Conservation (phyloP, 1,139 yeast species). For the Taphrina communis region DNA sequence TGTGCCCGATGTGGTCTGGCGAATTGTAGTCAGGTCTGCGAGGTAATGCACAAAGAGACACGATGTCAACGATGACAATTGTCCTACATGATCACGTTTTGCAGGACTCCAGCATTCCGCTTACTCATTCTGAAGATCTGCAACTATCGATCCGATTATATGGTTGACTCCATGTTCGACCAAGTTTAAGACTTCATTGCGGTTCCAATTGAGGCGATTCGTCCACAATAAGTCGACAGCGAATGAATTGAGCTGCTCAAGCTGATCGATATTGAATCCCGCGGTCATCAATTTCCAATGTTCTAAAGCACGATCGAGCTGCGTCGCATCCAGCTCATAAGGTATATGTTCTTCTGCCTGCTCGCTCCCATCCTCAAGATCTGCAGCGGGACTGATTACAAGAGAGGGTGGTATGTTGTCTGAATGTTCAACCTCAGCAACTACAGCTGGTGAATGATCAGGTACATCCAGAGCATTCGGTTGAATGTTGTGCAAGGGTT, state of each 20-base stretch:
- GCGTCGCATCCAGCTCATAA: constrained; percentile 52
- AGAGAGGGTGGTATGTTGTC: background rate
- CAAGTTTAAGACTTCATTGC: constrained; percentile 48
- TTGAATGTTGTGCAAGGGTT: background rate
- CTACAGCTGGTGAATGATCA: background rate
- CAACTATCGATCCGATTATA: background rate
- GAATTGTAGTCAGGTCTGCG: constrained; percentile 54
- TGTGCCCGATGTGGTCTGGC: constrained; percentile 54
- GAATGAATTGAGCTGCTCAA: constrained; percentile 75
- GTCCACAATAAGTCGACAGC: constrained; percentile 79
- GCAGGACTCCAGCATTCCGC: no score
- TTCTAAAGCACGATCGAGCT: constrained; percentile 49
- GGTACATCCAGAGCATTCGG: background rate
- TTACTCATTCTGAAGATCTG: background rate
- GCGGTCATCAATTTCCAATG: constrained; percentile 56
- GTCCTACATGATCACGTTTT: background rate
- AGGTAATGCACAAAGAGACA: constrained; percentile 54
- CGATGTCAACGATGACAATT: constrained; percentile 49
- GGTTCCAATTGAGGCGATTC: constrained; percentile 70
- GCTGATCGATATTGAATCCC: constrained; percentile 65
- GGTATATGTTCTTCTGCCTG: constrained; percentile 44
- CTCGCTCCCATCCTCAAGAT: background rate
- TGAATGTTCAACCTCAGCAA: background rate
- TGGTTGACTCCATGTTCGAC: background rate
- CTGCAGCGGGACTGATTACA: background rate